Percentiles rank a stretch among this genome's conserved stretches.
phyloP scores from a whole-genome alignment of 805 yeast species.

The Wickerhamiella occidentalis region DNA sequence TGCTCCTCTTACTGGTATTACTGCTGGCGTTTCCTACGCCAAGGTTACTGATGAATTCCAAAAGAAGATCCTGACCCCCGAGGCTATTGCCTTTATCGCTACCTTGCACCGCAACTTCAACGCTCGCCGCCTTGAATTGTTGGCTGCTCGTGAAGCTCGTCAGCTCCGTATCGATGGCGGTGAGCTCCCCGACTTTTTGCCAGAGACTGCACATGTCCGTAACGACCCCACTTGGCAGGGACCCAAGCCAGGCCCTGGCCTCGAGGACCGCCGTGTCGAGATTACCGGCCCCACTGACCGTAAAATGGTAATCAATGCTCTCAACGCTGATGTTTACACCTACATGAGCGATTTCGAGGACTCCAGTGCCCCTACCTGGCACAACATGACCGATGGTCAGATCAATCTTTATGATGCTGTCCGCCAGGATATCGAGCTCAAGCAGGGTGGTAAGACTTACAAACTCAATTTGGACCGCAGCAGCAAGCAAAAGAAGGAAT shows the following conservation, averaged over 20 bases:
- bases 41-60: conserved; percentile 40
- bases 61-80: conserved; percentile 45
- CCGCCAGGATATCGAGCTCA: conserved; percentile 39
- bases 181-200: conserved; percentile 53
- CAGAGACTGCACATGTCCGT: conserved; percentile 50
- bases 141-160: conserved; percentile 42
- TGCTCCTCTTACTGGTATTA: conserved; percentile 19
- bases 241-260: conserved; percentile 54
- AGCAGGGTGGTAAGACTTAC: conserved; percentile 33
- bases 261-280: conserved; percentile 60
- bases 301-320: conserved; percentile 63
- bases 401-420: conserved; percentile 59
- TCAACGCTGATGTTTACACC: conserved; percentile 56
- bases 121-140: conserved; percentile 41
- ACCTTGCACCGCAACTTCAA: conserved; percentile 55
- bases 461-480: conserved; percentile 40
- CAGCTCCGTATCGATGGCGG: conserved; percentile 50
- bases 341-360: conserved; percentile 72
- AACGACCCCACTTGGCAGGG: conserved; percentile 62
- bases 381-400: conserved; percentile 54
- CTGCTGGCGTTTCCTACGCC: conserved; percentile 43
- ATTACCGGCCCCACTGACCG: conserved; percentile 69
- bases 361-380: conserved; percentile 61
- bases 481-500: conserved; percentile 28
- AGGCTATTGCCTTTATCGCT: conserved; percentile 55